These are phyloP conservation scores for Larix kaempferi DNA, from an alignment of 75 land plant genomes.

Conservation along the genomic window DNA sequence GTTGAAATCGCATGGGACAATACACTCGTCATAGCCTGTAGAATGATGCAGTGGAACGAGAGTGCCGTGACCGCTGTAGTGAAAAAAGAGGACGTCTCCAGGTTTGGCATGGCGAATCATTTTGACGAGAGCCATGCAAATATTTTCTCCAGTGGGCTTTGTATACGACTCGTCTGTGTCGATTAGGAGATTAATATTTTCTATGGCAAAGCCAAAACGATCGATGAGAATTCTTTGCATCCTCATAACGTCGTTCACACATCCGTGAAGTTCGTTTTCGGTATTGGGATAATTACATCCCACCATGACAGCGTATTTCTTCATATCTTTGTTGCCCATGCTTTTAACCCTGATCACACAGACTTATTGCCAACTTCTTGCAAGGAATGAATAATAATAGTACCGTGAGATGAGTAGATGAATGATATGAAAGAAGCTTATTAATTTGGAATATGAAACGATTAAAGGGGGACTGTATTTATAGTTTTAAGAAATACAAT, in stretches of 20 bases:
- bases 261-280: conserved; percentile 63
- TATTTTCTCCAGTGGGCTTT: conserved; percentile 72
- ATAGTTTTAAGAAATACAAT: no score
- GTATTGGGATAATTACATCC: conserved; percentile 81
- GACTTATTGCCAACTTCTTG: no score
- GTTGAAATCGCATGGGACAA: conserved; percentile 84
- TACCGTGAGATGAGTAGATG: no score
- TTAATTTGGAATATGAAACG: no score
- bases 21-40: conserved; percentile 59
- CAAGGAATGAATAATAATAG: no score
- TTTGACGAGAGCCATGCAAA: conserved; percentile 31
- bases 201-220: conserved; percentile 52
- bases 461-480: no score
- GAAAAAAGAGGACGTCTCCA: conserved; percentile 77
- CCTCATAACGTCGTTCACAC: conserved; percentile 69
- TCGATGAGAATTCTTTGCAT: conserved; percentile 42
- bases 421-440: no score
- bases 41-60: conserved; percentile 27
- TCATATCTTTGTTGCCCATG: no score
- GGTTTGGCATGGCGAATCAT: conserved; percentile 38
- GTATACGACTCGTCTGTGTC: conserved; percentile 37
- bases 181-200: conserved; percentile 45
- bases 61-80: conserved; percentile 88
- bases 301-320: conserved; percentile 45
- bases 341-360: no score